These are phyloP conservation scores for Bipolaris zeicola DNA, from an alignment of 2,329 filamentous ascomycete species.

Conservation along the genomic window DNA sequence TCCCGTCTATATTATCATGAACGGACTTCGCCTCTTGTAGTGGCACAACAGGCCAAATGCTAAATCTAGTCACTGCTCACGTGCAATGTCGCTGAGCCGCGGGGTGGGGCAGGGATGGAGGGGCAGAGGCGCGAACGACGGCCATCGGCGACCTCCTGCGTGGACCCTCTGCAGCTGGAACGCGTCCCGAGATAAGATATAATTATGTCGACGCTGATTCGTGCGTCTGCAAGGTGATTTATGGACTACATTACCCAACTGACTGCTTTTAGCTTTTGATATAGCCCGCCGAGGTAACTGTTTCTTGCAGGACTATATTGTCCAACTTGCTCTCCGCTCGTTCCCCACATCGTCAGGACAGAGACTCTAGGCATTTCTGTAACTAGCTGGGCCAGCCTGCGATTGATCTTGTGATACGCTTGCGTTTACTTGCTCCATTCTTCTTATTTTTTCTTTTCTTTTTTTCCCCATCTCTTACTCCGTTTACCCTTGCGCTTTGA, in stretches of 20 bases:
- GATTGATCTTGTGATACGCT: neutral
- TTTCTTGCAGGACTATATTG: neutral
- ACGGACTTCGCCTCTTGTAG: constrained; percentile 9
- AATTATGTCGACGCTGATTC: constrained; percentile 24
- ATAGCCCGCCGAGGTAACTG: neutral
- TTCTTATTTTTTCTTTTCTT: neutral
- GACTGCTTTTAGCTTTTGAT: constrained; percentile 2
- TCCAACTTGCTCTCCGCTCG: neutral
- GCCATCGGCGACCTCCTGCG: constrained; percentile 38
- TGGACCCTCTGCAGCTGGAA: constrained; percentile 17
- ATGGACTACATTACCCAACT: constrained; percentile 1
- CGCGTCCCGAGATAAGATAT: constrained; percentile 22
- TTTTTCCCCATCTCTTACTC: neutral
- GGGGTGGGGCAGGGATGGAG: constrained; percentile 12
- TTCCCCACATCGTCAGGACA: neutral
- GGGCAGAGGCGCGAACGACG: constrained; percentile 21
- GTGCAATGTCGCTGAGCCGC: constrained; percentile 3
- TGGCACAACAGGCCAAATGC: neutral
- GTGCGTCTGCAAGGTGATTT: constrained; percentile 2
- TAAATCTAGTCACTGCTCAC: constrained; percentile 7
- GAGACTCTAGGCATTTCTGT: neutral
- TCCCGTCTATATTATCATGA: neutral
- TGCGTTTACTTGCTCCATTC: neutral
- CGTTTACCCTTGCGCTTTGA: neutral
- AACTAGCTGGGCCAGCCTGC: neutral